Conservation (phyloP, 2,329 filamentous ascomycete genomes). For the Macrophomina pseudophaseolina region DNA sequence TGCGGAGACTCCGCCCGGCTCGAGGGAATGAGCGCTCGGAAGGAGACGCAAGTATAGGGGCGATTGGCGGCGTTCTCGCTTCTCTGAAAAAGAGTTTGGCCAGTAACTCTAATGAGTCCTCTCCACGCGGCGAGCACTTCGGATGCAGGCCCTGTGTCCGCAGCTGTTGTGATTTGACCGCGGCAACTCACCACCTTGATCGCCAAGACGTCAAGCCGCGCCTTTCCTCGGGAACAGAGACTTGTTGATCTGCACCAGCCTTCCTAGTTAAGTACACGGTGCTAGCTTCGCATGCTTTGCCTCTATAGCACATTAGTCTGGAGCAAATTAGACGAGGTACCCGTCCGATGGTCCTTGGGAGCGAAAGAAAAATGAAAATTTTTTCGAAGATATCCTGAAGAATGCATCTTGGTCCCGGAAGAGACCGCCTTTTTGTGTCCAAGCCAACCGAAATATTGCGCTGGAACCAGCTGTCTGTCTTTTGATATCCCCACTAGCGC, state of each 20-base stretch:
- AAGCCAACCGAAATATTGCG: constrained; percentile 24
- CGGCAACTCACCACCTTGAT: neutral
- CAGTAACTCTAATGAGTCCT: neutral
- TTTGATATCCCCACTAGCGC: constrained; percentile 14
- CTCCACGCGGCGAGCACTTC: neutral
- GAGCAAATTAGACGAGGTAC: neutral
- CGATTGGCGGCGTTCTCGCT: neutral
- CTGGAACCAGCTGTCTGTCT: constrained; percentile 12
- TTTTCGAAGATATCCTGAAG: neutral
- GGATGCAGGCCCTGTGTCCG: neutral
- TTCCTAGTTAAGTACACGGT: neutral
- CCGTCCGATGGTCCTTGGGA: neutral
- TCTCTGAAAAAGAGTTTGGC: neutral
- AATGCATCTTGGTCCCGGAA: constrained; percentile 20
- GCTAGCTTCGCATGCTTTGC: neutral
- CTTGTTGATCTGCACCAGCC: neutral
- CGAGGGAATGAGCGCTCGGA: neutral
- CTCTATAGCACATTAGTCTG: neutral
- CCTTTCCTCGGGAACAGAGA: neutral
- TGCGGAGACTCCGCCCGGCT: neutral
- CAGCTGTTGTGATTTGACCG: neutral
- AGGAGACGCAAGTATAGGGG: neutral
- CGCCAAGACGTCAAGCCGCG: neutral
- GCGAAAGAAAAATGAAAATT: neutral
- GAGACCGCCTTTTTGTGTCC: constrained; percentile 16